phyloP scores from a whole-genome alignment of 2,329 filamentous ascomycete genomes.

The Exophiala sideris region DNA sequence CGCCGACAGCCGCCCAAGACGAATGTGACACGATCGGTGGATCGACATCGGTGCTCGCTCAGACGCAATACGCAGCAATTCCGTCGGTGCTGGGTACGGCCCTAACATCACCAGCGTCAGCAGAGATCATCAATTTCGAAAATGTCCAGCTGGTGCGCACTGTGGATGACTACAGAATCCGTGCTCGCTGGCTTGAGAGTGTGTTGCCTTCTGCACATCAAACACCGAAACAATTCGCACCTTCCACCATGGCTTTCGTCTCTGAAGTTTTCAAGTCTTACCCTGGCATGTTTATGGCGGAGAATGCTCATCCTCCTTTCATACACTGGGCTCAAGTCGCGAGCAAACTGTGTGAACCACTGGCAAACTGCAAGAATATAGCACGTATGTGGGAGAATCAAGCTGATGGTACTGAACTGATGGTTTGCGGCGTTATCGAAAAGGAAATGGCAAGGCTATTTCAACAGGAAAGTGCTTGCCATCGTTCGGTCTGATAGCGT shows the following conservation, averaged over 20 bases:
- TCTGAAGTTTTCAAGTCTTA: conserved; percentile 47
- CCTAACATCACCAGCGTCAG: too few relatives aligned
- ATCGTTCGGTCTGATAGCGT: not conserved
- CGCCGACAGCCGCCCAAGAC: too few relatives aligned
- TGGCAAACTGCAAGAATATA: conserved; percentile 43
- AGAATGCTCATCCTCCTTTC: conserved; percentile 43
- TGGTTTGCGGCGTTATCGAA: conserved; percentile 36
- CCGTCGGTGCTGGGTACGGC: too few relatives aligned
- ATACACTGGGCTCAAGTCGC: conserved; percentile 41
- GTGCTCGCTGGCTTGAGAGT: conserved; percentile 49
- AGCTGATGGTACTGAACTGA: conserved; percentile 34
- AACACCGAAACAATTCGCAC: conserved; percentile 41
- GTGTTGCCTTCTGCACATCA: conserved; percentile 48
- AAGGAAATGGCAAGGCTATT: conserved; percentile 45
- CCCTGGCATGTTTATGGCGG: conserved; percentile 36
- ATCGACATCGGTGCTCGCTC: too few relatives aligned
- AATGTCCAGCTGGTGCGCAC: conserved; percentile 39
- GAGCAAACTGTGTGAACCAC: conserved; percentile 31
- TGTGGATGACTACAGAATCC: conserved; percentile 48
- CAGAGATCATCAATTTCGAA: conserved; percentile 5
- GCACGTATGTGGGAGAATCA: conserved; percentile 41
- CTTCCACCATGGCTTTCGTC: conserved; percentile 39
- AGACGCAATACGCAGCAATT: too few relatives aligned
- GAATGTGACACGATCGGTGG: too few relatives aligned
- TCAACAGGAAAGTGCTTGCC: conserved; percentile 6